These are phyloP conservation scores for Tetracladium marchalianum DNA, from an alignment of 495 filamentous ascomycete genomes.

Conservation along the genomic window DNA sequence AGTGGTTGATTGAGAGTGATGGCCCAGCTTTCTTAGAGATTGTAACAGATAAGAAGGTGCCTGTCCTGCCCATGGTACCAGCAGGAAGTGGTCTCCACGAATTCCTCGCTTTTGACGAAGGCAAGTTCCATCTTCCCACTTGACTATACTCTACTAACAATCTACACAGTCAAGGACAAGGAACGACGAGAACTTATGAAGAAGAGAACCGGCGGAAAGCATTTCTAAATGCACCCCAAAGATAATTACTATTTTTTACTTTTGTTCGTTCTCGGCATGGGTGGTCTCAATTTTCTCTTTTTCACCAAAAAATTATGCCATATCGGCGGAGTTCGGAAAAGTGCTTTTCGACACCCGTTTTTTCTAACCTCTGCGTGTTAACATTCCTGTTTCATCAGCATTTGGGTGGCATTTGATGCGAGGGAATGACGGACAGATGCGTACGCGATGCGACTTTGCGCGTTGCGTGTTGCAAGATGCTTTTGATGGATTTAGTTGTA, in stretches of 20 bases:
- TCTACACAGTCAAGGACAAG: conserved; percentile 58
- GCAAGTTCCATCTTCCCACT: conserved; percentile 29
- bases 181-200: conserved; percentile 62
- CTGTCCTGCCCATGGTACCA: conserved; percentile 95
- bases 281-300: too few species aligned
- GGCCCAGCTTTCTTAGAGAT: conserved; percentile 65
- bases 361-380: too few species aligned
- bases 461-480: too few species aligned
- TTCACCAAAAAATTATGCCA: neutral
- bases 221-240: conserved; percentile 10
- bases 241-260: too few species aligned
- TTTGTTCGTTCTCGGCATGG: too few species aligned
- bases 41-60: conserved; percentile 78
- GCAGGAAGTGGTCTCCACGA: conserved; percentile 80
- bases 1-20: conserved; percentile 79
- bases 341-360: too few species aligned
- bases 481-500: too few species aligned
- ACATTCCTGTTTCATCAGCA: too few species aligned
- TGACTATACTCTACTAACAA: conserved; percentile 18
- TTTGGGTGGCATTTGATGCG: too few species aligned
- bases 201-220: conserved; percentile 50
- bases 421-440: too few species aligned
- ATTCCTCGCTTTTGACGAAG: conserved; percentile 83
- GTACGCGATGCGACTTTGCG: too few species aligned
- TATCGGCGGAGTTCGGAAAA: neutral